Evolutionary conservation across 1,139 yeast genomes (phyloP).

Genomic region (Yamadazyma kanchanaburiensis): DNA sequence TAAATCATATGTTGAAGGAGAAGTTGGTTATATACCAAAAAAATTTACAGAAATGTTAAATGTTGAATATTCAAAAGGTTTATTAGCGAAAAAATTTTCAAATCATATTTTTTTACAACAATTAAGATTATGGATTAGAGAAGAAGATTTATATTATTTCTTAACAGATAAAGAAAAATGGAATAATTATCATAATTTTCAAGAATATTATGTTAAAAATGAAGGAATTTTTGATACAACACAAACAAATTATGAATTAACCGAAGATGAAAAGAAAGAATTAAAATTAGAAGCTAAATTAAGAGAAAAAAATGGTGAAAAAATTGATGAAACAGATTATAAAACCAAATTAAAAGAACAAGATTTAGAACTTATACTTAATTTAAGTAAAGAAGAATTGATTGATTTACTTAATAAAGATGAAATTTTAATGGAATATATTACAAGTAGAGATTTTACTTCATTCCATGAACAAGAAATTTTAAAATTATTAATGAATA

Average conservation of each 20-base stretch:
- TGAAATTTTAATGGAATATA: conserved; percentile 30
- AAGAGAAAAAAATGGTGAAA: conserved; percentile 13
- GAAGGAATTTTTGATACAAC: conserved; percentile 8
- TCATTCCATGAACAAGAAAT: conserved; percentile 35
- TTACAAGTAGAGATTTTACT: conserved; percentile 28
- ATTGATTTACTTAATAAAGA: conserved; percentile 27
- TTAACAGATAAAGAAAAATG: conserved; percentile 20
- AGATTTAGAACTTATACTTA: conserved; percentile 18
- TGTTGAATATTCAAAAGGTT: conserved; percentile 31
- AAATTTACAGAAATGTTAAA: conserved; percentile 24
- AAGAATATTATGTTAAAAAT: conserved; percentile 15
- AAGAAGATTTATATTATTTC: conserved; percentile 18
- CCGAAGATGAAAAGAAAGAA: conserved; percentile 18
- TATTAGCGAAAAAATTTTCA: conserved; percentile 16
- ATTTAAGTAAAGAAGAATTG: conserved; percentile 22
- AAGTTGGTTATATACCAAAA: conserved; percentile 36
- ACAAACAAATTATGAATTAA: conserved; percentile 16
- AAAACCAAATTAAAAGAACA: conserved; percentile 14
- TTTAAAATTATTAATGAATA: conserved; percentile 27
- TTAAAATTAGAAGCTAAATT: conserved; percentile 13
- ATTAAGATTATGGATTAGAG: conserved; percentile 29
- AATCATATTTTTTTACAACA: conserved; percentile 28
- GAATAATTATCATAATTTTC: conserved; percentile 23
- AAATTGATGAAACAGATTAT: conserved; percentile 8
- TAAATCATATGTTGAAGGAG: conserved; percentile 32